A percentile compares a stretch with the other conserved stretches of the same genome.
These are phyloP conservation scores for Helianthus tuberosus DNA, from an alignment of 129 eudicot genomes.

Conservation along the genomic window DNA sequence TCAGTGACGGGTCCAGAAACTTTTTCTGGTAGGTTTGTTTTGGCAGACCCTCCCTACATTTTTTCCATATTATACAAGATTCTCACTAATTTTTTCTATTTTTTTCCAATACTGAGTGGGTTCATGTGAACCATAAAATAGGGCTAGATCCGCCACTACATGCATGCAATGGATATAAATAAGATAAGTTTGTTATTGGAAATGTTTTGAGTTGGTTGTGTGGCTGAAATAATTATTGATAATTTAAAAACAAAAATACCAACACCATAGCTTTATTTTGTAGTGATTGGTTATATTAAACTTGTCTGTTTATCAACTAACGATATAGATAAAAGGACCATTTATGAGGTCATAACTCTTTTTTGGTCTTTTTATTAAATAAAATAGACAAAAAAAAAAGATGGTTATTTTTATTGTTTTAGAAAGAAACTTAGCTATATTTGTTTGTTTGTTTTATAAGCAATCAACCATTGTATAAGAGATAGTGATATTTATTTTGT, in stretches of 20 bases:
- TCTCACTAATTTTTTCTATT: too few species aligned
- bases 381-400: background rate
- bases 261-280: background rate
- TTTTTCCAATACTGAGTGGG: too few species aligned
- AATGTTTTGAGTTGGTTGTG: background rate
- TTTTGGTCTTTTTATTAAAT: background rate
- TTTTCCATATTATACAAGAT: too few species aligned
- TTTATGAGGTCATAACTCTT: background rate
- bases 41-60: too few species aligned
- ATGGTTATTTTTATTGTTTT: too few species aligned
- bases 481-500: too few species aligned
- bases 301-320: background rate
- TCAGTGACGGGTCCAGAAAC: background rate
- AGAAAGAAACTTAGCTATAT: too few species aligned
- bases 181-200: too few species aligned
- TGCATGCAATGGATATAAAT: too few species aligned
- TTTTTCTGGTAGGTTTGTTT: too few species aligned
- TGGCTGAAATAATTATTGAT: background rate
- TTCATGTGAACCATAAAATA: too few species aligned
- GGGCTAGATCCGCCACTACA: too few species aligned
- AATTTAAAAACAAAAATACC: background rate
- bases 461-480: background rate
- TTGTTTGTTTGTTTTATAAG: background rate
- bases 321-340: background rate
- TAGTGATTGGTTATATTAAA: background rate